Evolutionary conservation across 2,329 filamentous ascomycete genomes (phyloP).

Genomic region (Coniella vitis): DNA sequence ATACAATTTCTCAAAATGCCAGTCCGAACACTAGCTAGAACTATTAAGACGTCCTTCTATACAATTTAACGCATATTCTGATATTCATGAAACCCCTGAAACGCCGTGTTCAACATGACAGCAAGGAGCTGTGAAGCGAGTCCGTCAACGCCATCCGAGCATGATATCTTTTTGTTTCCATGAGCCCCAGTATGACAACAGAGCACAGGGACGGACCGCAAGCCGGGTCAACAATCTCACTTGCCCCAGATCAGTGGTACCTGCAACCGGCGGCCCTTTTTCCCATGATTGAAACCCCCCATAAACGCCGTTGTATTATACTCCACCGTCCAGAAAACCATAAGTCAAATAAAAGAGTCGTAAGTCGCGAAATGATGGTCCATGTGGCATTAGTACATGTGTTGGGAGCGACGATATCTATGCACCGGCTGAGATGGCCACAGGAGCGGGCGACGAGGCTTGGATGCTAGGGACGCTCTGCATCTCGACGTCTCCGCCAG

Average conservation of each 20-base stretch:
- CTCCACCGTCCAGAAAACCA: background rate
- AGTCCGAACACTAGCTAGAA: background rate
- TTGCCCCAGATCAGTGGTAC: background rate
- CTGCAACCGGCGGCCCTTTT: background rate
- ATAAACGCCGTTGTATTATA: constrained; percentile 4
- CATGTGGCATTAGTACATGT: no score
- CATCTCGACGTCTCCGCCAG: constrained; percentile 44
- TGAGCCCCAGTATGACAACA: background rate
- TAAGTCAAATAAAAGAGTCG: background rate
- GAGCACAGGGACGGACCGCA: background rate
- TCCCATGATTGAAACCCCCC: background rate
- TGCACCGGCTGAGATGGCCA: constrained; percentile 40
- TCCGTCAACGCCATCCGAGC: constrained; percentile 1
- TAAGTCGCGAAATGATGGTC: background rate
- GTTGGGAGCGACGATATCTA: constrained; percentile 5
- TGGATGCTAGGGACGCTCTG: constrained; percentile 42
- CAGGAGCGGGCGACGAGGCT: constrained; percentile 45
- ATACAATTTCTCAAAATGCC: no score
- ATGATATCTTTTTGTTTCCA: background rate
- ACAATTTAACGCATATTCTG: background rate
- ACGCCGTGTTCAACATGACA: background rate
- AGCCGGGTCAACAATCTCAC: background rate
- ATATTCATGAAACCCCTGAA: background rate
- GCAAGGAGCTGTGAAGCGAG: background rate
- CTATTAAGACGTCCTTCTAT: background rate